A percentile compares a stretch with the other conserved stretches of the same genome.
phyloP scores from a whole-genome alignment of 2,329 filamentous ascomycete species.

The Cercospora beticola region DNA sequence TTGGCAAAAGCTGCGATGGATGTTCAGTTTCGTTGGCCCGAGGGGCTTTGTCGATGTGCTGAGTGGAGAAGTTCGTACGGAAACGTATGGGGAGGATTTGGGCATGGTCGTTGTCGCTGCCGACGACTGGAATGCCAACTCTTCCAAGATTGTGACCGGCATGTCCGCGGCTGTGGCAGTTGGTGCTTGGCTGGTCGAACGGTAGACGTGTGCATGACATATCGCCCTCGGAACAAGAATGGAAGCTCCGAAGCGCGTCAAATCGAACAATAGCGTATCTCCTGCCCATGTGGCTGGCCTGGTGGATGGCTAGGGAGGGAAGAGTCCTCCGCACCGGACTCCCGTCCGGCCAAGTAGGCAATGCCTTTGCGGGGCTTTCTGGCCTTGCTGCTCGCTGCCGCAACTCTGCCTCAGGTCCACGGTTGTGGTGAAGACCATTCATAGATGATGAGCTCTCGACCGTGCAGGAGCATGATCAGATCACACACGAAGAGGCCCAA shows the following conservation, averaged over 20 bases:
- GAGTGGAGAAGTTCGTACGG: background rate
- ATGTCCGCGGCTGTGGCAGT: background rate
- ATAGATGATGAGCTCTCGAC: background rate
- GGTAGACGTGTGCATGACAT: background rate
- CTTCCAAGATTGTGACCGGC: slow-evolving; percentile 1
- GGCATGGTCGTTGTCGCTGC: background rate
- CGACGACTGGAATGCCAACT: background rate
- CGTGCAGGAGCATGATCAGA: background rate
- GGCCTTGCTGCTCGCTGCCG: background rate
- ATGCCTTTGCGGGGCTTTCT: background rate
- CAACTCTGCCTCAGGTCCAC: background rate
- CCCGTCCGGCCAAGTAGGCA: background rate
- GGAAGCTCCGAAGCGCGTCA: background rate
- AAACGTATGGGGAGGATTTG: background rate
- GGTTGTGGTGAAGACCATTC: background rate
- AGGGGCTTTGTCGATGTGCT: background rate
- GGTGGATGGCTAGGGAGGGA: background rate
- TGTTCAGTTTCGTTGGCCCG: background rate
- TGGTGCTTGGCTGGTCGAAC: background rate
- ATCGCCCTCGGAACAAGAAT: background rate
- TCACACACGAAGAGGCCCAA: background rate
- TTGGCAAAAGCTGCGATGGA: background rate
- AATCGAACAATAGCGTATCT: background rate
- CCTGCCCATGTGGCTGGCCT: background rate
- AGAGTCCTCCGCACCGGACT: background rate